Evolutionary conservation across 805 yeast genomes (phyloP), one percentile per base, ranked within the genome.

Genomic region (Spathaspora passalidarum): DNA sequence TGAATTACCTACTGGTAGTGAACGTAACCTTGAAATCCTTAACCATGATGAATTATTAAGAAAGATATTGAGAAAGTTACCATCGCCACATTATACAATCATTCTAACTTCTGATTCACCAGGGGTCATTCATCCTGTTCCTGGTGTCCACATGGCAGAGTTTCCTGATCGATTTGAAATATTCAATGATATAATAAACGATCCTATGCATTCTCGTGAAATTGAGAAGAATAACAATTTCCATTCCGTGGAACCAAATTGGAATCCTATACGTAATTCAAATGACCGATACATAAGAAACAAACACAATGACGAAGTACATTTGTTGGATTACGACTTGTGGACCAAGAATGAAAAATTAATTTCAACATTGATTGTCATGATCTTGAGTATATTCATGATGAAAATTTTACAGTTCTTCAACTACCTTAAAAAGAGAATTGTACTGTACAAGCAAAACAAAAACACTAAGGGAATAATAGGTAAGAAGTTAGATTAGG

Each of bases 1-100:
- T 2, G 69, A 66, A n/a, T 65, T 87, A 18, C 62, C 67, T 0
- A 46, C 44, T 6, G 32, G 29, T 13, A 32, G n/a, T 1, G 49
- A 38, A n/a, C 40, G 61, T 40, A 16, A n/a, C 8, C 38, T 43
- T 17, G 53, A 51, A 16, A 57, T 81, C 25, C 53, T 60, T 11
- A 57, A 65, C 22, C 68, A 75, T 40, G 82, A 78, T 52, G 76
- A 72, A 39, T 63, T 69, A 39, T 54, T 88, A 9, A 69, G 85
- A 43, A 71, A 72, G 16, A 72, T 86, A 3, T 50, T 86, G n/a
- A 76, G 86, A 32, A 80, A 79, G 45, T 61, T 86, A 10, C 96
- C 97, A 1, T 74, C 91, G 0, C 96, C 96, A 0, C 78, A 79
- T 49, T 76, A 75, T 45, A 70, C 89, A 2, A 65, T 90, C 2